Percentiles rank a stretch among this genome's conserved stretches.
phyloP scores from a whole-genome alignment of 2,329 filamentous ascomycete genomes.

The Cadophora malorum region DNA sequence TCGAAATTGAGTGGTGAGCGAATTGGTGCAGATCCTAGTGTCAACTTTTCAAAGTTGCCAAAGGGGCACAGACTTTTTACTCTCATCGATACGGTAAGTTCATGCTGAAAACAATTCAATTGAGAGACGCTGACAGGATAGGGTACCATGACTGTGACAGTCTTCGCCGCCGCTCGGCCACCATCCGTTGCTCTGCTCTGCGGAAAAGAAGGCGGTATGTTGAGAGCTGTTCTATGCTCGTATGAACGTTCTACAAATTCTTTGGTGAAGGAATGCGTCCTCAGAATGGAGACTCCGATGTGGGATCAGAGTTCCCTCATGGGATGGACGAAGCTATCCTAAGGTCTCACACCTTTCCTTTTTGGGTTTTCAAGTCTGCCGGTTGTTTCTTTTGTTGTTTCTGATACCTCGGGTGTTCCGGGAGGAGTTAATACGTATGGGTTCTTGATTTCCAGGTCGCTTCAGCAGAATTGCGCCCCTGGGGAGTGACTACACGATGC shows the following conservation, averaged over 20 bases:
- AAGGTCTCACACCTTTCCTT: background rate
- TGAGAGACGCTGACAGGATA: background rate
- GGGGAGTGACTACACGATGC: too few species aligned
- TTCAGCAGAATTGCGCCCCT: background rate
- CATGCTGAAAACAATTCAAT: too few species aligned
- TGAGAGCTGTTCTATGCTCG: slow-evolving; percentile 43
- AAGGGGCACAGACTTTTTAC: slow-evolving; percentile 37
- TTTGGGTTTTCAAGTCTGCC: background rate
- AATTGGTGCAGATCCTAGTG: slow-evolving; percentile 33
- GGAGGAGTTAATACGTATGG: background rate
- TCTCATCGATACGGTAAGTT: slow-evolving; percentile 42
- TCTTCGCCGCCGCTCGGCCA: slow-evolving; percentile 43
- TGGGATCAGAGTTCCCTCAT: slow-evolving; percentile 5
- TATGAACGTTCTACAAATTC: slow-evolving; percentile 20
- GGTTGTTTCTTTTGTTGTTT: background rate
- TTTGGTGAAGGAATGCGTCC: slow-evolving; percentile 9
- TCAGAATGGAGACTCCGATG: slow-evolving; percentile 12
- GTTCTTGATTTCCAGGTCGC: background rate
- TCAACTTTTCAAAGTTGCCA: slow-evolving; percentile 2
- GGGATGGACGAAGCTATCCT: slow-evolving; percentile 7
- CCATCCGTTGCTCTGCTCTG: slow-evolving; percentile 45
- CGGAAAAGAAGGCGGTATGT: slow-evolving; percentile 46
- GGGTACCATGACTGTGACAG: slow-evolving; percentile 41
- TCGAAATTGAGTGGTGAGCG: slow-evolving; percentile 23
- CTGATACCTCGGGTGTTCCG: background rate